phyloP scores from a whole-genome alignment of 331 rosid genomes.

The Acacia concinna region DNA sequence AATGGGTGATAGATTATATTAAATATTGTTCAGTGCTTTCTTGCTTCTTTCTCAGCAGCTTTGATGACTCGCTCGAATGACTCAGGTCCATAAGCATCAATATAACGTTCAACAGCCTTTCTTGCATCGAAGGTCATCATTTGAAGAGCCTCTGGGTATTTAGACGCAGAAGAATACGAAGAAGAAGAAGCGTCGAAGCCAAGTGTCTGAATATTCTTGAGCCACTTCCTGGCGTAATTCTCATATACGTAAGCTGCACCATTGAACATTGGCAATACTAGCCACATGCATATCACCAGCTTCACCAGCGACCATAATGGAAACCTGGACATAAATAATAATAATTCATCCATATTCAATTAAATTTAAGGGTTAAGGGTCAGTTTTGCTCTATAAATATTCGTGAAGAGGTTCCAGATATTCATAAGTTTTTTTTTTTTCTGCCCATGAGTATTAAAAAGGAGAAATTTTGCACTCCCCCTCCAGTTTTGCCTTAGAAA shows the following conservation, averaged over 20 bases:
- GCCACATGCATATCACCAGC: slow-evolving; percentile 75
- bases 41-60: slow-evolving; percentile 91
- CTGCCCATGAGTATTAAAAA: too few species aligned
- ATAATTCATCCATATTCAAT: background rate
- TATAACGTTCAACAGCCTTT: slow-evolving; percentile 67
- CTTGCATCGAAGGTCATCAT: slow-evolving; percentile 87
- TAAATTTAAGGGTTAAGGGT: background rate
- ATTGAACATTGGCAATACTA: slow-evolving; percentile 83
- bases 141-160: slow-evolving; percentile 65
- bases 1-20: too few species aligned
- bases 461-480: too few species aligned
- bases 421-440: too few species aligned
- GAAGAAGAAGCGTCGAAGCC: slow-evolving; percentile 29
- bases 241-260: slow-evolving; percentile 86
- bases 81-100: slow-evolving; percentile 60
- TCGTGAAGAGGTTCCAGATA: background rate
- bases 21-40: slow-evolving; percentile 48
- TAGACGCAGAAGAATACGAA: slow-evolving; percentile 49
- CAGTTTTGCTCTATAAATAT: too few species aligned
- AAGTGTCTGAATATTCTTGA: slow-evolving; percentile 45
- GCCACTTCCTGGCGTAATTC: slow-evolving; percentile 66
- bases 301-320: slow-evolving; percentile 86
- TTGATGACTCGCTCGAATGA: slow-evolving; percentile 72
- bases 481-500: too few species aligned
- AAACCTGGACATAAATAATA: slow-evolving; percentile 58